Evolutionary conservation across 257 asterid species (phyloP), one percentile per base, ranked within the genome.

Genomic region (Cordia subcordata): DNA sequence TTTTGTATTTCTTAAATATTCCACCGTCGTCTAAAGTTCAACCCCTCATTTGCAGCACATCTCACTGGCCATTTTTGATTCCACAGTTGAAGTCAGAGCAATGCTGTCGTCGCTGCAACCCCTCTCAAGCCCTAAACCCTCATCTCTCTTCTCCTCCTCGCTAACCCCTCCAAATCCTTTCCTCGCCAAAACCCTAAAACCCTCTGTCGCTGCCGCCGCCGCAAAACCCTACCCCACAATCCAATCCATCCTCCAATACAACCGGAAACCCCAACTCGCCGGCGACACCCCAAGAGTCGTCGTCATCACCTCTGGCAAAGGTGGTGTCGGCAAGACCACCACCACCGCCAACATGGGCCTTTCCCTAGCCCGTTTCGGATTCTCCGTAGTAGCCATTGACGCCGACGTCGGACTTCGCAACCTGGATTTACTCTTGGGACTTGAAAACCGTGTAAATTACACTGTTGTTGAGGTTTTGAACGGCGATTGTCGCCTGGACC

Each of bases 401-500:
- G 95, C 96, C 62, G 99, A 92, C 75, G 94, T 92, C 5, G 99
- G 99, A 60, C 90, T 88, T 54, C 94, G 97, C 15, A 92, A 88
- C 77, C 95, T 92, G 50, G 97, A 88, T 85, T 96, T 92, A 55
- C 83, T 88, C 8, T 80, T 92, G 11, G 99, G 99, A 13, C 90
- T 92, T 33, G 97, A 92, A 51, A 92, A 92, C 60, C 97, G 99
- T 40, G 97, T 92, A 33, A 92, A 92, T 55, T 92, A 92, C 85
- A 88, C 97, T 14, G 97, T 92, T 20, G 84, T 92, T 32, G 97
- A 92, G 71, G 94, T 92, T 20, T 87, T 92, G 44, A 92, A 88
- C 60, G 97, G 99, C 15, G 99, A 92, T 52, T 92, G 99, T 80
- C 88, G 96, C 45, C 95, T 92, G 66, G 99, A 92, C 68, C 99